These are phyloP conservation scores for Stylonectria norvegica DNA, from an alignment of 2,329 filamentous ascomycete genomes.

Conservation along the genomic window DNA sequence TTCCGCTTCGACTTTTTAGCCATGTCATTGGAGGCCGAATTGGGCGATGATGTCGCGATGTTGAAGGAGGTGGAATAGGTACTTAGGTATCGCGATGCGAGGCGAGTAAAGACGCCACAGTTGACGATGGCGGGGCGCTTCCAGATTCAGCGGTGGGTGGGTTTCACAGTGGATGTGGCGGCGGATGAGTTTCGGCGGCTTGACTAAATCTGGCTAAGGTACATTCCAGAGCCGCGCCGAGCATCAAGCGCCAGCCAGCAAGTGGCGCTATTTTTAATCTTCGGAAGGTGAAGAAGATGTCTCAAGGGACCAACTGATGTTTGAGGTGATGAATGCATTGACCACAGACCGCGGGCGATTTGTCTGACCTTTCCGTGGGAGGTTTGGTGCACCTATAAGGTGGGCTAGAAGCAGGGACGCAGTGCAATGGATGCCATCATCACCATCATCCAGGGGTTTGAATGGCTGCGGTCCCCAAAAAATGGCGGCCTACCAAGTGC, in stretches of 20 bases:
- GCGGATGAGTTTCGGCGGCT: slow-evolving; percentile 5
- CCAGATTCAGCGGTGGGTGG: not conserved
- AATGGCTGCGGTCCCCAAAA: no score
- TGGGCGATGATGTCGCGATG: slow-evolving; percentile 12
- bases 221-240: slow-evolving; percentile 1
- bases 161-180: slow-evolving; percentile 7
- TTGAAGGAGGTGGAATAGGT: not conserved
- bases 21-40: slow-evolving; percentile 20
- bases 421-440: no score
- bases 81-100: no score
- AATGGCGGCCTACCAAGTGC: no score
- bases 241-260: slow-evolving; percentile 14
- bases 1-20: slow-evolving; percentile 27
- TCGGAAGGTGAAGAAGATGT: slow-evolving; percentile 9
- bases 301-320: slow-evolving; percentile 9
- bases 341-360: no score
- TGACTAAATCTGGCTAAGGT: not conserved
- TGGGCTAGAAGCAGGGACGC: no score
- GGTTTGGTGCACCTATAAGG: no score
- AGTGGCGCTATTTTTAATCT: slow-evolving; percentile 13
- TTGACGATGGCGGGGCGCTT: not conserved
- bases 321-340: not conserved
- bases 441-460: no score
- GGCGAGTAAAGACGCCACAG: not conserved
- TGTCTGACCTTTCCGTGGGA: no score